Base-by-base conservation (phyloP, 1,139 yeast species). In the Protomyces lactucae-debilis region DNA sequence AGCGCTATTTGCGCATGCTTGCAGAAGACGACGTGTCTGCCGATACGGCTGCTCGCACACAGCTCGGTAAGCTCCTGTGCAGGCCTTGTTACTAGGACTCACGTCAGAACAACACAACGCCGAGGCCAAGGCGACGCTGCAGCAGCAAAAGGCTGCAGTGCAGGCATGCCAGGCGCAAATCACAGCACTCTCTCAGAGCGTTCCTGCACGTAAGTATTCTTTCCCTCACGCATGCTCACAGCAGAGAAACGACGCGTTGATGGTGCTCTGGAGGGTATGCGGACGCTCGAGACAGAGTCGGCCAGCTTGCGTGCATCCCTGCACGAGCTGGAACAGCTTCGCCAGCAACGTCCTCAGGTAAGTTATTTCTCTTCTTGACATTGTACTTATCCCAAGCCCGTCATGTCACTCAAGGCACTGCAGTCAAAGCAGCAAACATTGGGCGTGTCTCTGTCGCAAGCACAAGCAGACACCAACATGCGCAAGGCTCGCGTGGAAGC, bases 1-100 rank as follows among this genome's bases (percentile, higher is more conserved):
- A 85, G 67, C 80, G 83, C 74, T 85, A 85, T 71, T 74, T 85
- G 60, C 61, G 25, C 16, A 32, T 21, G 35, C 28, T 21, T 18
- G 37, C 16, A 12, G 23, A 43, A n/a, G 43, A 39, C 43, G 48
- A 43, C 6, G 25, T n/a, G 9, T n/a, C 48, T 12, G 25, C 21
- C 21, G 23, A 43, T 10, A 10, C 48, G 1, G 21, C 48, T 16
- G 48, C 48, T 6, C 48, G 48, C 48, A 12, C 23, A 12, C 23
- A 43, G 48, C 48, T 43, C 23, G 48, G 48, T 43, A 43, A 10
- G 12, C 25, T 6, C 25, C 4, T 3, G 14, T 5, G 3, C 25
- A 6, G 2, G 21, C 23, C 8, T 43, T 18, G 14, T 16, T 10
- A 16, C 10, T 12, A n/a, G 9, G 3, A 10, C 21, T 21, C 16